A percentile compares a stretch with the other conserved stretches of the same genome.
Conservation (phyloP, 306 rosid species). For the Cucumis sativus region DNA sequence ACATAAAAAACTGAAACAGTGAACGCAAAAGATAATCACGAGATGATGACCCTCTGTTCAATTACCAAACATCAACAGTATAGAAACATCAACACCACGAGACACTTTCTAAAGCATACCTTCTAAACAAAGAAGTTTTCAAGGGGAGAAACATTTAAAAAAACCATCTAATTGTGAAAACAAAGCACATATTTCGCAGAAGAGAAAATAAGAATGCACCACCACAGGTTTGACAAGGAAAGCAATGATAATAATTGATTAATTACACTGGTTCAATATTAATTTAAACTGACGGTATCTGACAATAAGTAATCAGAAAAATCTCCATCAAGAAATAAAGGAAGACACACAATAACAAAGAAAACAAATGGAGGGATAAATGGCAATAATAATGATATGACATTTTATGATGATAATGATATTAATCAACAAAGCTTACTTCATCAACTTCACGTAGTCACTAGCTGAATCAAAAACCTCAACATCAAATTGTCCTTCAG, state of each 20-base stretch:
- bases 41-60: neutral
- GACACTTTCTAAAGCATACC: neutral
- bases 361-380: neutral
- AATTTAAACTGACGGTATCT: neutral
- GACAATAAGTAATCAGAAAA: neutral
- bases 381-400: neutral
- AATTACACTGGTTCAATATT: neutral
- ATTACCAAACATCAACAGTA: neutral
- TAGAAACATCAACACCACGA: neutral
- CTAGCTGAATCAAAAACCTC: conserved; percentile 96
- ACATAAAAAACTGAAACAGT: neutral
- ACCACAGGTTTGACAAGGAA: neutral
- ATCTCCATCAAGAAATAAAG: neutral
- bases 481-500: conserved; percentile 91
- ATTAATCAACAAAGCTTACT: conserved; percentile 34
- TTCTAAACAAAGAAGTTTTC: neutral
- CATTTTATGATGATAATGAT: neutral
- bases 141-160: neutral
- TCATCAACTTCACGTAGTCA: conserved; percentile 81
- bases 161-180: neutral
- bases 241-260: neutral
- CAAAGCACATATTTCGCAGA: neutral
- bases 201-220: neutral
- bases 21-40: conserved; percentile 1
- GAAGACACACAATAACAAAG: neutral